Percentiles rank a stretch among this genome's conserved stretches.
Conservation (phyloP, 1,139 yeast species). For the Kurtzmaniella natalensis region DNA sequence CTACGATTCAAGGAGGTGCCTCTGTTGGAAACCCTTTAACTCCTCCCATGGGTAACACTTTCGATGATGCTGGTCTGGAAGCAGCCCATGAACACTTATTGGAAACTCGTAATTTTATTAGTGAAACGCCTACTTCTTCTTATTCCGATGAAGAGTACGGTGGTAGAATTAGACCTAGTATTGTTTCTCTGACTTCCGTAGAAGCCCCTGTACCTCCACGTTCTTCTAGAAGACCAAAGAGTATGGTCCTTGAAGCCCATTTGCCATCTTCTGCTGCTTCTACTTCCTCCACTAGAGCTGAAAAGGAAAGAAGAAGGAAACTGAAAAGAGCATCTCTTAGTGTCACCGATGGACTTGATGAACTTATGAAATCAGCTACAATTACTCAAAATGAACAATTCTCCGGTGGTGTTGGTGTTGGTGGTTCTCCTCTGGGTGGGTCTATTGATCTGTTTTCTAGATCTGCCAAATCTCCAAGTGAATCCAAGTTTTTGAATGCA, state of each 20-base stretch:
- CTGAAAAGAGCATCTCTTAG: slow-evolving; percentile 15
- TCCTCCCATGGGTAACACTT: not conserved
- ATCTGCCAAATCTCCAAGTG: not conserved
- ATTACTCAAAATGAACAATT: not conserved
- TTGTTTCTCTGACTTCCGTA: slow-evolving; percentile 30
- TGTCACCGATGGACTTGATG: slow-evolving; percentile 37
- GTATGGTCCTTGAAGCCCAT: slow-evolving; percentile 18
- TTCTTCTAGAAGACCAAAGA: slow-evolving; percentile 37
- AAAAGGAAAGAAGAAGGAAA: slow-evolving; percentile 6
- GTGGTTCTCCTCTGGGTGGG: not conserved
- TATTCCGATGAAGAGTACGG: slow-evolving; percentile 4
- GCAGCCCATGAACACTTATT: not conserved
- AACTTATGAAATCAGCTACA: slow-evolving; percentile 38
- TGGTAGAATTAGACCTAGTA: slow-evolving; percentile 20
- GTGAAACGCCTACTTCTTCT: slow-evolving; percentile 6
- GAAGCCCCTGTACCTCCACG: slow-evolving; percentile 42
- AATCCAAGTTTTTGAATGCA: not conserved
- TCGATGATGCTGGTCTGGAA: not conserved
- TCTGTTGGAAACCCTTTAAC: not conserved
- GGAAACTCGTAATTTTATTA: not conserved
- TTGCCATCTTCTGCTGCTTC: not conserved
- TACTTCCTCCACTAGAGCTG: not conserved
- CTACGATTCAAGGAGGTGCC: slow-evolving; percentile 3
- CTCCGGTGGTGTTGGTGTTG: slow-evolving; percentile 13
- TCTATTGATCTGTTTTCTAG: not conserved